Evolutionary conservation across 2,329 filamentous ascomycete genomes (phyloP).

Genomic region (Lithohypha guttulata): DNA sequence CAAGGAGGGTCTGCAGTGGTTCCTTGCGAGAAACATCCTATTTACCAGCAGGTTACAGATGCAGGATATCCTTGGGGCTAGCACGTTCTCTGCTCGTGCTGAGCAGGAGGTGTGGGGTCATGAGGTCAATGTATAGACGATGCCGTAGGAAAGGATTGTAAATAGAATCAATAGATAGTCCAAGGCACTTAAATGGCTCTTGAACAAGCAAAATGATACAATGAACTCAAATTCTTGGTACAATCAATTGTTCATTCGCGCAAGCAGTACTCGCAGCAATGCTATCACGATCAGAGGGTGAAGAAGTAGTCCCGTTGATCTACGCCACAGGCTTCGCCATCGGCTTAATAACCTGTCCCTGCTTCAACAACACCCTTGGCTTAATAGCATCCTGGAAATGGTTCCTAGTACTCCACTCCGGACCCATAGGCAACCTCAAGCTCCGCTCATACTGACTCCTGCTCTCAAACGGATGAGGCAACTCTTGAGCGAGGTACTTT

Average conservation of each 20-base stretch:
- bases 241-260: no score
- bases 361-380: conserved; percentile 81
- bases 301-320: no score
- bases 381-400: conserved; percentile 83
- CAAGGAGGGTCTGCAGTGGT: conserved; percentile 45
- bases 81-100: conserved; percentile 35
- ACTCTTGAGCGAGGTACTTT: conserved; percentile 70
- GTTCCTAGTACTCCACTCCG: conserved; percentile 94
- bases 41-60: conserved; percentile 37
- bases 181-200: no score
- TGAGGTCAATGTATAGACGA: conserved; percentile 34
- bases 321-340: conserved; percentile 64
- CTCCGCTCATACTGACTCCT: conserved; percentile 59
- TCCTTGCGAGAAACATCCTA: conserved; percentile 27
- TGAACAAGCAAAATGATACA: no score
- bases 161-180: no score
- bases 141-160: no score
- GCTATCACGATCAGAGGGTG: no score
- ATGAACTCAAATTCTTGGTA: no score
- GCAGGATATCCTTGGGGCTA: conserved; percentile 35
- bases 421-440: conserved; percentile 74
- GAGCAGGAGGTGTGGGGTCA: conserved; percentile 39
- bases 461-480: conserved; percentile 86
- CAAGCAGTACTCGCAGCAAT: no score
- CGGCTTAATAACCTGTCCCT: conserved; percentile 68